These are phyloP conservation scores for Rhodotorula sp. DNA, from an alignment of 1,284 basidiomycete genomes.

Conservation along the genomic window DNA sequence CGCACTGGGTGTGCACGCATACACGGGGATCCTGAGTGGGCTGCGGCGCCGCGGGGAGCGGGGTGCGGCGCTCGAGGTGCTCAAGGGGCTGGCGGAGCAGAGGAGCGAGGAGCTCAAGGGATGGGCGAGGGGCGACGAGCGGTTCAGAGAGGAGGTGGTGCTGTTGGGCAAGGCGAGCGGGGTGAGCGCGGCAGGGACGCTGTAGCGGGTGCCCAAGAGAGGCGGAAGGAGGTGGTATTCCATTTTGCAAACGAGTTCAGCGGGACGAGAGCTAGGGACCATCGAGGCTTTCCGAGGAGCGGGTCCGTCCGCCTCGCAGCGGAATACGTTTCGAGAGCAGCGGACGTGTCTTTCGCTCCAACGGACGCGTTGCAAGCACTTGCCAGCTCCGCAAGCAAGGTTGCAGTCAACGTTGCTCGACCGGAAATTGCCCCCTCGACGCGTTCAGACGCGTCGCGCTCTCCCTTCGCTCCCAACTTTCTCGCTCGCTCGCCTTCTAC, in stretches of 20 bases:
- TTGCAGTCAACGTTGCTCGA: neutral
- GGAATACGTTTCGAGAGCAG: too few species aligned
- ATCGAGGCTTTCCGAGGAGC: too few species aligned
- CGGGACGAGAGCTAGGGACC: too few species aligned
- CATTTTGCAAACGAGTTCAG: too few species aligned
- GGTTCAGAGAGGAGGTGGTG: conserved; percentile 19
- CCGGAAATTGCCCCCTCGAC: neutral
- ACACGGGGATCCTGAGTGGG: conserved; percentile 13
- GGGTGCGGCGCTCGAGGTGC: neutral
- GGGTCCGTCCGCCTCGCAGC: too few species aligned
- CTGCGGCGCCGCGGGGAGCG: conserved; percentile 6
- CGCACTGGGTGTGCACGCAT: neutral
- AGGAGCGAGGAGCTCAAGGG: conserved; percentile 2
- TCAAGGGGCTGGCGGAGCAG: neutral
- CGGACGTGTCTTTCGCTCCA: too few species aligned
- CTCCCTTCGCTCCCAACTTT: neutral
- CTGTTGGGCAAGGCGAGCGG: neutral
- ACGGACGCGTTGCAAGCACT: too few species aligned
- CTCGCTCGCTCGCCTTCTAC: neutral
- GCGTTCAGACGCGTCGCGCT: neutral
- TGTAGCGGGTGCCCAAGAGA: neutral
- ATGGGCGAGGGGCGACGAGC: conserved; percentile 8
- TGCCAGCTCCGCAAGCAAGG: neutral
- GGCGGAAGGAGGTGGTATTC: too few species aligned
- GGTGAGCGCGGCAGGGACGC: neutral